Conservation (phyloP, 2,329 filamentous ascomycete genomes). For the Aspergillus aculeatus region DNA sequence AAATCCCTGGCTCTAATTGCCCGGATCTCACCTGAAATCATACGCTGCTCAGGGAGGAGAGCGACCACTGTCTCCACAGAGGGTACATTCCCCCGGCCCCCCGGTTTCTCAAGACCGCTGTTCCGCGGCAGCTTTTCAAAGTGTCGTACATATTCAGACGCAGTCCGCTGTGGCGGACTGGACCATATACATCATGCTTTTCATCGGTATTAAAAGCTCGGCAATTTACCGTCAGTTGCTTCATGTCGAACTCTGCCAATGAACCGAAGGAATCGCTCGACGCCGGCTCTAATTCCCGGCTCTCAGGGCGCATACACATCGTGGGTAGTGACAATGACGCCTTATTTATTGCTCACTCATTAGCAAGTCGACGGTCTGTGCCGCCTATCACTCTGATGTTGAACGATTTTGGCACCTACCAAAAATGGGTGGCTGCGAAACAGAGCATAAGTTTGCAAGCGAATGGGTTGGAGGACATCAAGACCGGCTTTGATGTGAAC, state of each 20-base stretch:
- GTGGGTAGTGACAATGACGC: slow-evolving; percentile 77
- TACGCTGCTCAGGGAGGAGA: not conserved
- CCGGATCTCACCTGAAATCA: not conserved
- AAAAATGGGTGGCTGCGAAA: slow-evolving; percentile 23
- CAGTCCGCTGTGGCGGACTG: slow-evolving; percentile 35
- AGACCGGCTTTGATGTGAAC: slow-evolving; percentile 46
- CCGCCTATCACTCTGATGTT: slow-evolving; percentile 77
- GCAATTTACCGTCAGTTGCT: slow-evolving; percentile 14
- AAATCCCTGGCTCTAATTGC: not conserved
- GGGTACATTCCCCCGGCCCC: not conserved
- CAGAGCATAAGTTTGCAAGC: slow-evolving; percentile 36
- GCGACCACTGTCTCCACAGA: not conserved
- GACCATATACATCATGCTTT: slow-evolving; percentile 19
- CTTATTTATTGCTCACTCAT: slow-evolving; percentile 68
- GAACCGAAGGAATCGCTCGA: slow-evolving; percentile 24
- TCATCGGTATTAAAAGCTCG: not conserved
- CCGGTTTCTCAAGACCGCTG: not conserved
- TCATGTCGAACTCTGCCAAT: slow-evolving; percentile 30
- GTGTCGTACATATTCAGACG: slow-evolving; percentile 36
- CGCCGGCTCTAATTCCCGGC: slow-evolving; percentile 19
- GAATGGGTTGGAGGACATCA: slow-evolving; percentile 43
- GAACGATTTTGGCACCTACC: slow-evolving; percentile 45
- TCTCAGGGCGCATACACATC: slow-evolving; percentile 54
- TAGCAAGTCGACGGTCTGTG: slow-evolving; percentile 65
- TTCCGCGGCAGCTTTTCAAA: slow-evolving; percentile 21